Evolutionary conservation across 2,329 filamentous ascomycete species (phyloP).

Genomic region (Ophiostoma himal-ulmi): DNA sequence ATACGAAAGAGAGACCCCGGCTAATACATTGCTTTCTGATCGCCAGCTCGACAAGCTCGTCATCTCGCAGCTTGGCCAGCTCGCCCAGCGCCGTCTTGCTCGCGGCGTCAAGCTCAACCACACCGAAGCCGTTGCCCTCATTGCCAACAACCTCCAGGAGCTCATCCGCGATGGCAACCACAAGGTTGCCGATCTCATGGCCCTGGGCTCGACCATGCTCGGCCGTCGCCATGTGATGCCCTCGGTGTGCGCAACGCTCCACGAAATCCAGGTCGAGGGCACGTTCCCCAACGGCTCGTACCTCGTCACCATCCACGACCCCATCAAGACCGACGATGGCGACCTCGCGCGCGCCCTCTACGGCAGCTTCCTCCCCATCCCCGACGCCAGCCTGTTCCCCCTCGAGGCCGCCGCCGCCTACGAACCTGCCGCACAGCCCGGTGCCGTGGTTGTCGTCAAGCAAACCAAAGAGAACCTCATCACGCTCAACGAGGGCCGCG

Average conservation of each 20-base stretch:
- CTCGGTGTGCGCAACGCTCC: slow-evolving; percentile 69
- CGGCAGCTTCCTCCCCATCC: slow-evolving; percentile 82
- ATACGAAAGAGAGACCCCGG: not conserved
- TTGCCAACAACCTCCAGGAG: slow-evolving; percentile 87
- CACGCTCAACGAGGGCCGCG: slow-evolving; percentile 65
- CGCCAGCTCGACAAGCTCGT: slow-evolving; percentile 87
- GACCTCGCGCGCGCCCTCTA: slow-evolving; percentile 83
- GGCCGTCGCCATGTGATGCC: slow-evolving; percentile 87
- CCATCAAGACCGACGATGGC: slow-evolving; percentile 78
- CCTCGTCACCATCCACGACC: slow-evolving; percentile 88
- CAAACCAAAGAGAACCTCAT: slow-evolving; percentile 51
- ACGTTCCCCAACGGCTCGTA: slow-evolving; percentile 89
- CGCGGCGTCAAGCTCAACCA: slow-evolving; percentile 86
- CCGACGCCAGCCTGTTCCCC: slow-evolving; percentile 62
- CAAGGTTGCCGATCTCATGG: slow-evolving; percentile 88
- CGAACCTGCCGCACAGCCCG: slow-evolving; percentile 63
- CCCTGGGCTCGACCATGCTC: slow-evolving; percentile 83
- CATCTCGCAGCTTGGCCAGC: slow-evolving; percentile 79
- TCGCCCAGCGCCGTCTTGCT: slow-evolving; percentile 83
- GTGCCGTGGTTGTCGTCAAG: slow-evolving; percentile 63
- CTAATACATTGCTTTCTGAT: not conserved
- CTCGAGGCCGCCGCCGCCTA: slow-evolving; percentile 60
- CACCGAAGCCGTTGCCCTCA: slow-evolving; percentile 76
- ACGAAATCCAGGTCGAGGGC: slow-evolving; percentile 87
- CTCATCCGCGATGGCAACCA: slow-evolving; percentile 95